Base-by-base conservation (phyloP, 208 protist genomes). In the Angomonas desouzai region DNA sequence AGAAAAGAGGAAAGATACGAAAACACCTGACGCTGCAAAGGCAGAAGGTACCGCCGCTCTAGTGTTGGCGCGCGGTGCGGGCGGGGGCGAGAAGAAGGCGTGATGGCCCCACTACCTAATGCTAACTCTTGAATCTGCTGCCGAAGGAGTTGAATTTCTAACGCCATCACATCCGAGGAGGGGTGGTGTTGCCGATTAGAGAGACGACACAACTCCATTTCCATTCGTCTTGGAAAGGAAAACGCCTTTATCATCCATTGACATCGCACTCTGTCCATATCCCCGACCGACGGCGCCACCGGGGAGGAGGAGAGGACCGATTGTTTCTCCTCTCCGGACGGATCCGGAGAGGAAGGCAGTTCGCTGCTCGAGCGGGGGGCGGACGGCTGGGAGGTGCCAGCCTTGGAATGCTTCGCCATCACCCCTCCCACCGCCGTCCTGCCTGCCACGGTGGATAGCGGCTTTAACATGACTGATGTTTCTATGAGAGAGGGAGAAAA, bases 201-300 rank as follows among this genome's bases (percentile, higher is more conserved):
- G 45, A 23, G 20, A 23, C 10, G 45, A 27, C 10, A 22, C 9
- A 51, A 9, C 6, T 23, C 20, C n/a, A 23, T 51, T 51, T 51
- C 20, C 3, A 51, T 9, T 23, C 20, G 9, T 51, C 20, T 51
- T 23, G 45, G 10, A 51, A 51, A 51, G 6, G 45, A 51, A 51
- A 51, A 51, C 20, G 45, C 45, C 4, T 51, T 51, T 51, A 51
- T 22, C 20, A 51, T 27, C 45, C 45, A 51, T 22, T 18, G 36
- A 40, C 9, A 40, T 18, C 36, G 36, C 36, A 18, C 36, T 13
- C 36, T 13, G 36, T 40, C 36, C 9, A 40, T 40, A 40, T 40
- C 36, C 9, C 36, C 36, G 13, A 40, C 9, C 6, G 36, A 40
- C 36, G 36, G 9, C 36, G 6, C 36, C 36, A 18, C 13, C 36